These are phyloP conservation scores for Cyathus striatus DNA, from an alignment of 768 basidiomycete genomes.

Conservation along the genomic window DNA sequence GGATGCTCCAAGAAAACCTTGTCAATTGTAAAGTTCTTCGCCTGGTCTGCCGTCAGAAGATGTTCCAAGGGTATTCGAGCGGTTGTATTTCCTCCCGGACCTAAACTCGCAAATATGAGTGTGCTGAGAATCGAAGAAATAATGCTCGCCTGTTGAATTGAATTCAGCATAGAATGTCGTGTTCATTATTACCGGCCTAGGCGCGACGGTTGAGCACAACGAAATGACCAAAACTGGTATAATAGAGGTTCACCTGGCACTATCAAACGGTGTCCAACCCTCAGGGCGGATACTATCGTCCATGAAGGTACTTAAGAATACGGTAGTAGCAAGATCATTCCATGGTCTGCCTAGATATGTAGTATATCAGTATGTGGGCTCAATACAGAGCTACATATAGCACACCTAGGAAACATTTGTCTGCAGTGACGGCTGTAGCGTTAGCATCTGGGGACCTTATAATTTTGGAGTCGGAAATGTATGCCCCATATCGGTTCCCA, in stretches of 20 bases:
- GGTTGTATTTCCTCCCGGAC: constrained; percentile 47
- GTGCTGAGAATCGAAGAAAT: background rate
- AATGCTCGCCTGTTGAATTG: constrained; percentile 41
- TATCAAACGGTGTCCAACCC: constrained; percentile 47
- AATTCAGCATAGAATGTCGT: constrained; percentile 59
- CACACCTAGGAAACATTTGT: constrained; percentile 46
- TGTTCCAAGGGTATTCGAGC: constrained; percentile 41
- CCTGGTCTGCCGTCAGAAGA: constrained; percentile 35
- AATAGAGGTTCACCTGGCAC: constrained; percentile 34
- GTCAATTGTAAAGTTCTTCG: constrained; percentile 36
- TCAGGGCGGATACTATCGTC: constrained; percentile 46
- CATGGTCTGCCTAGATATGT: constrained; percentile 44
- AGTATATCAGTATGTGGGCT: background rate
- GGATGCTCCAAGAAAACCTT: constrained; percentile 48
- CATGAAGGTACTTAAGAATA: constrained; percentile 54
- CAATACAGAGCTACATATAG: background rate
- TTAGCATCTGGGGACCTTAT: constrained; percentile 64
- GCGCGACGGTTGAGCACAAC: too few relatives aligned
- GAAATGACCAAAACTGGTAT: too few relatives aligned
- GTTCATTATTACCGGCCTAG: constrained; percentile 41
- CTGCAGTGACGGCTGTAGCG: constrained; percentile 35
- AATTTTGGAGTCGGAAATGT: constrained; percentile 48
- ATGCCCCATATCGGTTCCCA: constrained; percentile 49
- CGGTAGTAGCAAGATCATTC: constrained; percentile 53
- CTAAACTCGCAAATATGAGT: constrained; percentile 10